phyloP scores from a whole-genome alignment of 331 rosid species.

The Phaseolus coccineus region DNA sequence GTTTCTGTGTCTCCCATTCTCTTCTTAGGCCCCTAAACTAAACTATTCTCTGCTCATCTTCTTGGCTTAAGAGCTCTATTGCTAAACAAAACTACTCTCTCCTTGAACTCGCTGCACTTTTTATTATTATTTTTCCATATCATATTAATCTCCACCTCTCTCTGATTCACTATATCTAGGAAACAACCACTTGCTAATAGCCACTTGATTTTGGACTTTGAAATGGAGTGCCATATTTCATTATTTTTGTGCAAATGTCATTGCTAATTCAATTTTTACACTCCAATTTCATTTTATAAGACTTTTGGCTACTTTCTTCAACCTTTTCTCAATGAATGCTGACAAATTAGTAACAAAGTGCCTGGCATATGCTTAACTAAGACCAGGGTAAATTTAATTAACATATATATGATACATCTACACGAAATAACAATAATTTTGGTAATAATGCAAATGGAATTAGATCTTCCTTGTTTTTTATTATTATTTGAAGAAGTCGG shows the following conservation, averaged over 20 bases:
- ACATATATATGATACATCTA: background rate
- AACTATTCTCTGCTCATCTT: slow-evolving; percentile 66
- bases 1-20: slow-evolving; percentile 97
- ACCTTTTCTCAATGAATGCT: background rate
- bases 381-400: background rate
- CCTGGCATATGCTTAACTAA: background rate
- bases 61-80: slow-evolving; percentile 93
- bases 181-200: slow-evolving; percentile 43
- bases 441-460: slow-evolving; percentile 31
- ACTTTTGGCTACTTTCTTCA: background rate
- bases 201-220: slow-evolving; percentile 60
- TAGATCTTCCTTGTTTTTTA: background rate
- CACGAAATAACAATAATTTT: background rate
- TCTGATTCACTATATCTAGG: slow-evolving; percentile 58
- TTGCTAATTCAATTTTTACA: slow-evolving; percentile 12
- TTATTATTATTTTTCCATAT: background rate
- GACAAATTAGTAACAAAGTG: background rate
- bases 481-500: slow-evolving; percentile 35
- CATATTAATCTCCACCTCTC: slow-evolving; percentile 23
- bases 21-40: slow-evolving; percentile 45
- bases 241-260: slow-evolving; percentile 32
- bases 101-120: slow-evolving; percentile 70
- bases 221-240: slow-evolving; percentile 28
- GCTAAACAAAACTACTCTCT: slow-evolving; percentile 66
- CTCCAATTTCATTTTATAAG: background rate